Evolutionary conservation across 1,139 yeast species (phyloP).

Genomic region (Eremothecium sinecaudum): DNA sequence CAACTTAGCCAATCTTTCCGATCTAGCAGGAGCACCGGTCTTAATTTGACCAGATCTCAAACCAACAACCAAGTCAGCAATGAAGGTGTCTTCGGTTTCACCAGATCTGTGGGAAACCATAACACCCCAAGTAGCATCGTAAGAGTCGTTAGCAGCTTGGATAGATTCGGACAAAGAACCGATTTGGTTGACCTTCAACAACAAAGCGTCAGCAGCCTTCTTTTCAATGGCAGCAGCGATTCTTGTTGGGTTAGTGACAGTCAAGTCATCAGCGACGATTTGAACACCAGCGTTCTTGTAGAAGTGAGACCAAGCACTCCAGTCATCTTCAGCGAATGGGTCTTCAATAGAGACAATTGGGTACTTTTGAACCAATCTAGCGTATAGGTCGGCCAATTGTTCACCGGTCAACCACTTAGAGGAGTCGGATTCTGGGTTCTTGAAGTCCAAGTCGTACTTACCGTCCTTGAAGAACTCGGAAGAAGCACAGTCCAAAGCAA

Average conservation of each 20-base stretch:
- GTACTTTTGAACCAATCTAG: conserved; percentile 68
- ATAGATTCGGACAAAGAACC: conserved; percentile 88
- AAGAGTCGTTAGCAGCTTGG: conserved; percentile 85
- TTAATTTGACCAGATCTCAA: conserved; percentile 95
- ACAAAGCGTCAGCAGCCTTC: conserved; percentile 87
- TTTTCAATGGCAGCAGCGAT: conserved; percentile 88
- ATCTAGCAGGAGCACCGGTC: conserved; percentile 99
- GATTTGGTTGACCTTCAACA: conserved; percentile 93
- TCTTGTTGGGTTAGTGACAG: conserved; percentile 93
- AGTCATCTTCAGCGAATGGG: conserved; percentile 98
- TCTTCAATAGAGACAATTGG: conserved; percentile 97
- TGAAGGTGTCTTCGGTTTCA: conserved; percentile 96
- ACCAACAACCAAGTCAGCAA: conserved; percentile 95
- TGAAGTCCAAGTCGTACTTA: conserved; percentile 93
- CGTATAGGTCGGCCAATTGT: conserved; percentile 77
- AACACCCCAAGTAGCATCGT: conserved; percentile 92
- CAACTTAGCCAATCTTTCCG: conserved; percentile 96
- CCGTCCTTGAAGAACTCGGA: conserved; percentile 95
- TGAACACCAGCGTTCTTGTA: conserved; percentile 67
- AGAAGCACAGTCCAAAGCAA: conserved; percentile 92
- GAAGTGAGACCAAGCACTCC: conserved; percentile 94
- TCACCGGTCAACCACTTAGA: conserved; percentile 84
- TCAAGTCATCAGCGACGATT: conserved; percentile 94
- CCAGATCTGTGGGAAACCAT: conserved; percentile 98
- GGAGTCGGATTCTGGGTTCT: conserved; percentile 83